A percentile compares a stretch with the other conserved stretches of the same genome.
Conservation (phyloP, 768 basidiomycete species). For the Lentinula sp. region DNA sequence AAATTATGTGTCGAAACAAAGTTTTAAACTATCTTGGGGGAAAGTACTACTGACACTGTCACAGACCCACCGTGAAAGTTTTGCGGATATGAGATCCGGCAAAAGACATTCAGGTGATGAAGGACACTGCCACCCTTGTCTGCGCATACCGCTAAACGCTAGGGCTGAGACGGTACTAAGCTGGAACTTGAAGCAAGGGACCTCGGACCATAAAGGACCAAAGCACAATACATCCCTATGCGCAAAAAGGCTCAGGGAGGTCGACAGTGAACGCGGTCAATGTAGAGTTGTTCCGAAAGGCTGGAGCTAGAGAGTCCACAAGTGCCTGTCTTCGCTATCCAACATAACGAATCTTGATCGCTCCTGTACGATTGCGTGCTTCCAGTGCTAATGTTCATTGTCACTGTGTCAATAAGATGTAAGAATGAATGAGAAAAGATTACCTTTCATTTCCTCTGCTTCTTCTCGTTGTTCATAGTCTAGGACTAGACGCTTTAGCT, state of each 20-base stretch:
- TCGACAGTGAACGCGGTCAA: neutral
- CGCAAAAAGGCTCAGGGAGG: neutral
- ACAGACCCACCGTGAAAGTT: too few relatives aligned
- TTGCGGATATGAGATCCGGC: neutral
- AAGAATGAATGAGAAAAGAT: neutral
- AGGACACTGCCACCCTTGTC: neutral
- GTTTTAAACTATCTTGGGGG: neutral
- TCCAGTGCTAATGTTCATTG: conserved; percentile 46
- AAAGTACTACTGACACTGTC: too few relatives aligned
- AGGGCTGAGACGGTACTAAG: too few relatives aligned
- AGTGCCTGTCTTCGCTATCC: conserved; percentile 34
- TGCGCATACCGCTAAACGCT: neutral
- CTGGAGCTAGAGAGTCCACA: conserved; percentile 3
- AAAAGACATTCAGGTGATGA: too few relatives aligned
- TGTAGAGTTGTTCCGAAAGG: neutral
- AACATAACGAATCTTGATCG: conserved; percentile 73
- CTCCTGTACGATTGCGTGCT: conserved; percentile 57
- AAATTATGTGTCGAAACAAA: neutral
- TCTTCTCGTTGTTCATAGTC: conserved; percentile 89
- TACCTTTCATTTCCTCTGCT: conserved; percentile 76
- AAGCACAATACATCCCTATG: neutral
- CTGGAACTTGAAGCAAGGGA: neutral
- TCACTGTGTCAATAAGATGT: neutral
- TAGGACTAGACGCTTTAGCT: conserved; percentile 91
- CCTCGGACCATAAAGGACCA: neutral